Base-by-base conservation (phyloP, 1,139 yeast genomes). In the Diutina mesorugosa region DNA sequence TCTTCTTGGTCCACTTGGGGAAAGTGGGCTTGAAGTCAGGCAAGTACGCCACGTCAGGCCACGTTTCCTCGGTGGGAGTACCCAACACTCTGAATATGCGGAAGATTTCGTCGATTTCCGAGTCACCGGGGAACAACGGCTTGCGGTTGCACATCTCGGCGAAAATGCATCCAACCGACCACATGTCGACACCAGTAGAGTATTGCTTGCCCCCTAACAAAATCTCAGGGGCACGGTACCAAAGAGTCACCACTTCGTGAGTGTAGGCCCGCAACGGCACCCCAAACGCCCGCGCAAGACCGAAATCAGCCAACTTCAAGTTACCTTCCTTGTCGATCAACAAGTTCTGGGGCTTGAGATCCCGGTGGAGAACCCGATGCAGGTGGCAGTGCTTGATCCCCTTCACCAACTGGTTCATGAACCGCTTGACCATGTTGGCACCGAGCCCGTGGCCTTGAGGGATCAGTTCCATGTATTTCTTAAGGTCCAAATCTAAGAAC, bases 151-250 rank as follows among this genome's bases (percentile, higher is more conserved):
- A 93, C 98, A 93, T 91, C 70, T 93, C 99, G 6, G 98, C 99
- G 72, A 95, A 93, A 58, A 93, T 93, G 70, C 98, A 91, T 28
- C 99, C 99, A 59, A 90, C 89, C 18, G 97, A 89, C 99, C 99
- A 93, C 86, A 95, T 90, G 69, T 93, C 99, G 55, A 93, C 98
- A 32, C 98, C 98, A 0, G 98, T 93, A 56, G 97, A 89, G 71
- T 93, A 93, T 70, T 93, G 98, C 63, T 95, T 90, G 29, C 98
- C 97, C 41, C 99, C 99, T 48, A 93, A 77, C 61, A 93, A 76
- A 59, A 93, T 90, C 69, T 93, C 99, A 0, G 99, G 99, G 0
- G 98, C 91, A 63, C 99, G 79, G 71, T 93, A 93, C 99, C 99
- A 93, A 63, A 95, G 76, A 0, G 99, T 93, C 57, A 95, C 99